Percentiles rank a stretch among this genome's conserved stretches.
phyloP scores from a whole-genome alignment of 768 basidiomycete species.

The Boletus coccyginus region DNA sequence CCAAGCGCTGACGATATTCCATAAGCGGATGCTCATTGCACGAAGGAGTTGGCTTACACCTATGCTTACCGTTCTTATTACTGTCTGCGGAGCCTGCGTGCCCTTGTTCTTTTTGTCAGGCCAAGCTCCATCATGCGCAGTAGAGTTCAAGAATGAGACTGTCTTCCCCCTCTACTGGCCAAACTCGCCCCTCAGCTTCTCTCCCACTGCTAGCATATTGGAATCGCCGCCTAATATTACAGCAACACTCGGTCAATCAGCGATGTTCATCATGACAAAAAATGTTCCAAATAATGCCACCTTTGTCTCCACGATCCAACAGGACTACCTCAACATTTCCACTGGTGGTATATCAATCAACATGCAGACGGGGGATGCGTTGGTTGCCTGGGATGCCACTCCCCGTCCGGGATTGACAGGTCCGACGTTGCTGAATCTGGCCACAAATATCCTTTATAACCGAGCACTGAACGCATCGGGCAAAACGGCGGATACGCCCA shows the following conservation, averaged over 20 bases:
- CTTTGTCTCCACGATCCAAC: slow-evolving; percentile 52
- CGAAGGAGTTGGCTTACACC: slow-evolving; percentile 70
- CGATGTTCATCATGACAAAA: slow-evolving; percentile 33
- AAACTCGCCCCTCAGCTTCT: slow-evolving; percentile 37
- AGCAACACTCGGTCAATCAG: slow-evolving; percentile 42
- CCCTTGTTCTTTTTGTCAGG: slow-evolving; percentile 63
- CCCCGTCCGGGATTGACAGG: slow-evolving; percentile 57
- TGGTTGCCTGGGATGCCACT: slow-evolving; percentile 72
- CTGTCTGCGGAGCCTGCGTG: slow-evolving; percentile 61
- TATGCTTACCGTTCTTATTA: slow-evolving; percentile 49
- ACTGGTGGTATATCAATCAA: slow-evolving; percentile 71
- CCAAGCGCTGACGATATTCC: slow-evolving; percentile 72
- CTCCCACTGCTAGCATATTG: slow-evolving; percentile 38
- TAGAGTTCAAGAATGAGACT: slow-evolving; percentile 35
- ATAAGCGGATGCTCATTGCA: slow-evolving; percentile 63
- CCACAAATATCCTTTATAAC: slow-evolving; percentile 64
- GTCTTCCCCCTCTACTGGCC: slow-evolving; percentile 56
- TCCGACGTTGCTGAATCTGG: slow-evolving; percentile 63
- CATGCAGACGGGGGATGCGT: slow-evolving; percentile 41
- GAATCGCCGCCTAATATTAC: slow-evolving; percentile 55
- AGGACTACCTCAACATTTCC: slow-evolving; percentile 52
- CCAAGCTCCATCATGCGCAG: slow-evolving; percentile 50
- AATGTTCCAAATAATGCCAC: slow-evolving; percentile 55
- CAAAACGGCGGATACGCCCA: slow-evolving; percentile 34
- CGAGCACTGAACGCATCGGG: slow-evolving; percentile 55